Base-by-base conservation (phyloP, 2,329 filamentous ascomycete genomes). In the Pyricularia pennisetigena region DNA sequence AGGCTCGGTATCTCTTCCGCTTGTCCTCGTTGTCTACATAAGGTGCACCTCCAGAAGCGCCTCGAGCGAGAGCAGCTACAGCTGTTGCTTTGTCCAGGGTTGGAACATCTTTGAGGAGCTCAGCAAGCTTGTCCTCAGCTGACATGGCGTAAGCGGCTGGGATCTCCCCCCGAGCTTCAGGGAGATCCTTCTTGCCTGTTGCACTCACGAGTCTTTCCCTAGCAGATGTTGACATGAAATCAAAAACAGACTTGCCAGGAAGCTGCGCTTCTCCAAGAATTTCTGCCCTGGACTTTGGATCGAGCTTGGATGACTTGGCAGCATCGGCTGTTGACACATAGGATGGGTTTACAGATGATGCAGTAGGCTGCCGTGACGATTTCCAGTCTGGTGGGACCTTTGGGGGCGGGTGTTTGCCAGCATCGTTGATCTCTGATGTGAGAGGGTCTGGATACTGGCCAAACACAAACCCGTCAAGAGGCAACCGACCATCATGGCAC, bases 241-340 rank as follows among this genome's bases (percentile, higher is more conserved):
- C 94, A 76, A 98, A 99, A 2, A 99, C 89, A 0, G 95, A 98
- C 79, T 98, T 97, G 0, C 93, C 92, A 0, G 94, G 94, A 0
- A 98, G 81, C 49, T 87, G 85, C 57, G 86, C 83, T 79, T 97
- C 94, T 49, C 94, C 94, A 1, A 98, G 83, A 0, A 97, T 82
- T 4, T 88, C 88, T 14, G 93, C 94, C 70, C 95, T 88, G 61
- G 90, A 83, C 74, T 87, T 89, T 0, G 92, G 89, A 75, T 97
- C 88, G 9, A 97, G 83, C 0, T 83, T 87, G 0, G 92, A 95
- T 2, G 86, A 82, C 77, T 90, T 94, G 9, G 93, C 93, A 1
- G 90, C 91, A 69, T 95, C 91, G 54, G 90, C 83, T 2, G 90
- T 87, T 5, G 92, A 94, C 20, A 86, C 75, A 74, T 89, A 91